Base-by-base conservation (phyloP, 23 red algal genomes). In the Gracilaria domingensis region DNA sequence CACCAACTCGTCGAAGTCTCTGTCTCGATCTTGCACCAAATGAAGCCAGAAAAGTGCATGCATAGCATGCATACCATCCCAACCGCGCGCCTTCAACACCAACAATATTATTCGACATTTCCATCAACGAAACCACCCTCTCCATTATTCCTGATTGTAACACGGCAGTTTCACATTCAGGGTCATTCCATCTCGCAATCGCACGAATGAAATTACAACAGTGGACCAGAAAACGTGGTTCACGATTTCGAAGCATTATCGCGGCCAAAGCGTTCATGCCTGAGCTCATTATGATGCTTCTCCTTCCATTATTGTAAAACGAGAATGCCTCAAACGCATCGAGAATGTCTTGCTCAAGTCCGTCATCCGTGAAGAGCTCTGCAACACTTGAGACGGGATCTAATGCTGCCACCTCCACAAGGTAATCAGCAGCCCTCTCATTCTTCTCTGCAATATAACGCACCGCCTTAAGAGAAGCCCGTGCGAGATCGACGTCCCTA, bases 211-310 rank as follows among this genome's bases (percentile, higher is more conserved):
- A 90, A 20, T 80, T 71, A 56, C 87, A 90, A 54, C 87, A 90
- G 16, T 80, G 87, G 8, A 90, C 74, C 16, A 90, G 87, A 67
- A 90, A 90, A 20, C 74, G 44, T 33, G 87, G 87, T 39, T 90
- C 87, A 14, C 64, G 50, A 56, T 90, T 90, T 12, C 87, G 47
- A 5, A 90, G 59, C 87, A 90, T 90, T 37, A 90, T 81, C 26
- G 47, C 56, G 30, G 87, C 57, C 44, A 90, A 34, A 20, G 87
- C 87, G 16, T 65, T 77, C 71, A 90, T 57, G 23, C 87, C 87
- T 57, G 87, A 90, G 44, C 87, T 90, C 87, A 90, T 80, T 36
- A 90, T 80, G 49, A 90, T 81, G 32, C 74, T 90, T 49, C 87
- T 45, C 28, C 71, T 50, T 17, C 87, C 87, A 42, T 56, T 71